These are phyloP conservation scores for Teratosphaeriaceae sp. DNA, from an alignment of 2,329 filamentous ascomycete species.

Conservation along the genomic window DNA sequence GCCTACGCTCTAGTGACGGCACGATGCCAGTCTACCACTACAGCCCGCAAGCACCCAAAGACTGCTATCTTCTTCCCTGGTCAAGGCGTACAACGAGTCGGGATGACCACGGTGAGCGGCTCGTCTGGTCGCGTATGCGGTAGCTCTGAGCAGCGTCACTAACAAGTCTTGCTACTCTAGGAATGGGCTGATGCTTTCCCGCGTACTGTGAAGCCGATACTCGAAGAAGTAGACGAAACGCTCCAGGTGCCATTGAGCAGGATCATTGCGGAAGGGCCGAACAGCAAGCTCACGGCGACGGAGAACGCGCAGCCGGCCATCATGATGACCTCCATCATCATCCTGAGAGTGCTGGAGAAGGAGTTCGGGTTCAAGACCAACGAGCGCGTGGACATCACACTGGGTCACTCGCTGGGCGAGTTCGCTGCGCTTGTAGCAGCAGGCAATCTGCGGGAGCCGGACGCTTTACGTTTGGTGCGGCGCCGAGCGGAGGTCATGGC, in stretches of 20 bases:
- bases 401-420: constrained; percentile 89
- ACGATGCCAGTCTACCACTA: constrained; percentile 21
- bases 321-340: constrained; percentile 89
- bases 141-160: background rate
- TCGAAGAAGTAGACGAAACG: constrained; percentile 78
- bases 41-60: constrained; percentile 19
- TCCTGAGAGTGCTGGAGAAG: constrained; percentile 76
- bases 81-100: constrained; percentile 31
- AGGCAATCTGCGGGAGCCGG: constrained; percentile 69
- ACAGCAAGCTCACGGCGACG: constrained; percentile 68
- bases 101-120: constrained; percentile 23
- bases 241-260: constrained; percentile 68
- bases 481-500: constrained; percentile 78
- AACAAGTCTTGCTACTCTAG: background rate
- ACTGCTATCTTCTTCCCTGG: constrained; percentile 36
- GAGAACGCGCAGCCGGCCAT: constrained; percentile 90
- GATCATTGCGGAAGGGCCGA: constrained; percentile 74
- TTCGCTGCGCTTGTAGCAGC: constrained; percentile 85
- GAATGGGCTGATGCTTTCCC: constrained; percentile 88
- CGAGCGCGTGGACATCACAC: constrained; percentile 69
- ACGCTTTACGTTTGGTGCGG: constrained; percentile 71
- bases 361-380: constrained; percentile 72
- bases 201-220: constrained; percentile 62
- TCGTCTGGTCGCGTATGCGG: background rate
- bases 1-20: constrained; percentile 15